Evolutionary conservation across 1,284 basidiomycete genomes (phyloP).

Genomic region (Ganoderma leucocontextum): DNA sequence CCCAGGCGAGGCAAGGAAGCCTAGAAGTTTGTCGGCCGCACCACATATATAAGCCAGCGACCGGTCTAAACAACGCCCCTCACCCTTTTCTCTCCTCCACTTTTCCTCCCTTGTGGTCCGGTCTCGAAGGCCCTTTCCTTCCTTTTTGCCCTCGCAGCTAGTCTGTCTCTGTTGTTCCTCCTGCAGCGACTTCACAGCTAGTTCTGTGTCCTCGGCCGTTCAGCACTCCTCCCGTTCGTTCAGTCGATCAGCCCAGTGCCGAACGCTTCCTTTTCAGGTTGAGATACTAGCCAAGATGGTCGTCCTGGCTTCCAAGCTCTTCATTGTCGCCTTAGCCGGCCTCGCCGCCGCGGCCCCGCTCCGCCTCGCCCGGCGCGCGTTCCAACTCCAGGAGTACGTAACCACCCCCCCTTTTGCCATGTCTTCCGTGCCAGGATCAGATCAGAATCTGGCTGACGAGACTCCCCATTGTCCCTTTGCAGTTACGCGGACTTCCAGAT

Average conservation of each 20-base stretch:
- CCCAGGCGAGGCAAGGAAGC: background rate
- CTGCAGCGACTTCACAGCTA: slow-evolving; percentile 34
- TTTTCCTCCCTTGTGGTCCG: slow-evolving; percentile 33
- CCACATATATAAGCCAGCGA: background rate
- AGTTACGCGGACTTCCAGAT: slow-evolving; percentile 57
- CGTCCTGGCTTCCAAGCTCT: slow-evolving; percentile 23
- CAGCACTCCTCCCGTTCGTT: slow-evolving; percentile 1
- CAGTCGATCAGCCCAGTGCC: slow-evolving; percentile 7
- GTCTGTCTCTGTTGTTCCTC: slow-evolving; percentile 34
- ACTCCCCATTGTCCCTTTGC: background rate
- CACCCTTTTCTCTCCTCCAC: slow-evolving; percentile 32
- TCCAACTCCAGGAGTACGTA: slow-evolving; percentile 27
- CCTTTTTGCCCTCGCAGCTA: slow-evolving; percentile 33
- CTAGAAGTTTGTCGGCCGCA: background rate
- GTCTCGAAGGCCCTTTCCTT: slow-evolving; percentile 35
- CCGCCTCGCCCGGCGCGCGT: slow-evolving; percentile 25
- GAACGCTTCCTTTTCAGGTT: background rate
- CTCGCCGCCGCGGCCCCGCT: slow-evolving; percentile 28
- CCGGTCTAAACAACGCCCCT: background rate
- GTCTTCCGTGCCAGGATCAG: too few species aligned
- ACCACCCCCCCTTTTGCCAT: background rate
- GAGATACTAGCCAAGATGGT: slow-evolving; percentile 23
- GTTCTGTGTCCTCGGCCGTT: slow-evolving; percentile 30
- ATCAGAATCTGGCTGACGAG: background rate
- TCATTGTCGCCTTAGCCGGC: slow-evolving; percentile 25